Percentiles rank a stretch among this genome's conserved stretches.
phyloP scores from a whole-genome alignment of 192 early-diverging fungal genomes.

The Entomortierella lignicola region DNA sequence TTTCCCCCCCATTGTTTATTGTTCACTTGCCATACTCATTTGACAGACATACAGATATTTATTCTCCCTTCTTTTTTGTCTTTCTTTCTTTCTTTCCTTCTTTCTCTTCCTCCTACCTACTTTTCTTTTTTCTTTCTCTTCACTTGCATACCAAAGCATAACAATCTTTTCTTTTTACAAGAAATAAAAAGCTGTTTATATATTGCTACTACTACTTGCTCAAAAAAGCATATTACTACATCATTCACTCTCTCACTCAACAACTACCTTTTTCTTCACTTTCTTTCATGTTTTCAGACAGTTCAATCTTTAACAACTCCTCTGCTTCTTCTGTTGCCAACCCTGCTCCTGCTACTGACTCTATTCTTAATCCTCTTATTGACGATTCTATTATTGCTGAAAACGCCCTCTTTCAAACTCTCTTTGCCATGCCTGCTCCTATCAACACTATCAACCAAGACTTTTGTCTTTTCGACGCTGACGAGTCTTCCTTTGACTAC shows the following conservation, averaged over 20 bases:
- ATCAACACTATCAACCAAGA: constrained; percentile 53
- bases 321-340: not conserved
- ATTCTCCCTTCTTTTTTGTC: not conserved
- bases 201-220: not conserved
- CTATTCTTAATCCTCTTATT: too few relatives aligned
- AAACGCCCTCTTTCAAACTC: constrained; percentile 45
- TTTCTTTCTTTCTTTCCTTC: constrained; percentile 7
- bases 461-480: constrained; percentile 51
- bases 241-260: not conserved
- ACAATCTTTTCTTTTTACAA: not conserved
- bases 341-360: constrained; percentile 1
- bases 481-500: constrained; percentile 40
- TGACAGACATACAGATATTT: too few relatives aligned
- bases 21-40: not conserved
- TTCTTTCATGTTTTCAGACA: constrained; percentile 19
- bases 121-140: constrained; percentile 1
- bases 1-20: not conserved
- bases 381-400: too few relatives aligned
- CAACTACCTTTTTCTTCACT: too few relatives aligned
- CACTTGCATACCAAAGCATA: not conserved
- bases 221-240: not conserved
- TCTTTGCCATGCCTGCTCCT: constrained; percentile 48
- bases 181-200: not conserved
- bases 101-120: not conserved
- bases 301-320: constrained; percentile 1